Percentiles rank a stretch among this genome's conserved stretches.
Conservation (phyloP, 2,329 filamentous ascomycete species). For the Penicillium sp. region DNA sequence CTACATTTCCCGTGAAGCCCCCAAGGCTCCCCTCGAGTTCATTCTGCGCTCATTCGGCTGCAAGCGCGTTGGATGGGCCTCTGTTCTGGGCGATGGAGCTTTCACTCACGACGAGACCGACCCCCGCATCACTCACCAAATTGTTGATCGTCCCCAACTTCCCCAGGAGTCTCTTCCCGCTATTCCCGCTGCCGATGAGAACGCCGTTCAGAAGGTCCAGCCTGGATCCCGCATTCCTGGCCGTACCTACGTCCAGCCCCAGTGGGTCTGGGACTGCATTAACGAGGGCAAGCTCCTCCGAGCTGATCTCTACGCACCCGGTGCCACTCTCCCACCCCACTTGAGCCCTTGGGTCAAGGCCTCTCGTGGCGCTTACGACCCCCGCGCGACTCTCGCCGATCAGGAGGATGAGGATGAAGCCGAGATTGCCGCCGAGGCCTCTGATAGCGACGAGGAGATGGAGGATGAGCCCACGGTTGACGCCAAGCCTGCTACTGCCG, state of each 20-base stretch:
- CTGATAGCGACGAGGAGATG: conserved; percentile 43
- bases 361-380: conserved; percentile 85
- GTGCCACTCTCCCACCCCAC: conserved; percentile 86
- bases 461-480: conserved; percentile 33
- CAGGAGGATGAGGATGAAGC: conserved; percentile 87
- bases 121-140: conserved; percentile 88
- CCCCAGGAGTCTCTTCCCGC: conserved; percentile 53
- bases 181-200: conserved; percentile 40
- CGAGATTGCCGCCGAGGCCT: conserved; percentile 63
- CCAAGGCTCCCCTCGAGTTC: conserved; percentile 86
- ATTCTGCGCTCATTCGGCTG: conserved; percentile 91
- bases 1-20: conserved; percentile 91
- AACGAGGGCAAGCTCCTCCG: conserved; percentile 88
- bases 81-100: conserved; percentile 82
- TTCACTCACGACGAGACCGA: conserved; percentile 89
- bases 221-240: conserved; percentile 79
- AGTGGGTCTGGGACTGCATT: conserved; percentile 97
- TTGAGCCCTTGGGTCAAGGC: conserved; percentile 92
- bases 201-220: conserved; percentile 47
- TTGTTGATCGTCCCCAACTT: conserved; percentile 84
- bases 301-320: conserved; percentile 84
- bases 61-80: conserved; percentile 93
- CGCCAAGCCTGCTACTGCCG: conserved; percentile 16
- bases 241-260: conserved; percentile 88
- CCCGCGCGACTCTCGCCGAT: conserved; percentile 77